These are phyloP conservation scores for Xerocomellus amylosporus DNA, from an alignment of 768 basidiomycete species.

Conservation along the genomic window DNA sequence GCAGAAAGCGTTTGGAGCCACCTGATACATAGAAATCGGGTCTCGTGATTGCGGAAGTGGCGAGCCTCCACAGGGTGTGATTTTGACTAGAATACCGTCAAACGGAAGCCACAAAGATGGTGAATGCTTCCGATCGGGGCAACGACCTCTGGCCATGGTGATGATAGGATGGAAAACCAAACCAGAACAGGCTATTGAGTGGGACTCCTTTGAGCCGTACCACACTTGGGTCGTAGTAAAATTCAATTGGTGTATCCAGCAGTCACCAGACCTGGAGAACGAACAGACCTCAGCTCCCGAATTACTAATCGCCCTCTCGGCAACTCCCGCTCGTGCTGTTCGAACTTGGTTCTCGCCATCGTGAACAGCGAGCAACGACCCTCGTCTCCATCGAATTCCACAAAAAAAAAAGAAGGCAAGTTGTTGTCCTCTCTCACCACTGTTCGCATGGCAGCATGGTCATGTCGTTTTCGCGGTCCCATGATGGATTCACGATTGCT, in stretches of 20 bases:
- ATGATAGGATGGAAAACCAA: conserved; percentile 5
- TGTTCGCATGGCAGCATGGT: not conserved
- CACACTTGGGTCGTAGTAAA: not conserved
- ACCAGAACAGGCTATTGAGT: conserved; percentile 2
- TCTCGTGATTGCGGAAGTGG: conserved; percentile 41
- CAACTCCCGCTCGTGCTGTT: conserved; percentile 23
- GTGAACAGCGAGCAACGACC: conserved; percentile 34
- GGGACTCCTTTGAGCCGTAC: not conserved
- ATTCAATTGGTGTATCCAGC: not conserved
- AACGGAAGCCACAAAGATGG: conserved; percentile 19
- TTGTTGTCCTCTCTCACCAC: not conserved
- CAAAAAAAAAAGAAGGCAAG: conserved; percentile 24
- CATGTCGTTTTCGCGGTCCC: not conserved
- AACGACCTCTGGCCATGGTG: conserved; percentile 12
- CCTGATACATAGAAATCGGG: conserved; percentile 37
- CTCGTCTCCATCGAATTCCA: conserved; percentile 9
- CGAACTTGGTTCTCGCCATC: conserved; percentile 29
- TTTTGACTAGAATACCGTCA: conserved; percentile 24
- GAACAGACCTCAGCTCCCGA: too few species aligned
- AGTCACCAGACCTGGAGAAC: not conserved
- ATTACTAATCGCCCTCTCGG: too few species aligned
- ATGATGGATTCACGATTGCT: conserved; percentile 30
- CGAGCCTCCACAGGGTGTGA: conserved; percentile 39
- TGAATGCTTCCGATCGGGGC: conserved; percentile 34
- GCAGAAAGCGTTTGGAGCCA: conserved; percentile 21